phyloP scores from a whole-genome alignment of 352 stramenopile genomes.

The Phytophthora uliginosa region DNA sequence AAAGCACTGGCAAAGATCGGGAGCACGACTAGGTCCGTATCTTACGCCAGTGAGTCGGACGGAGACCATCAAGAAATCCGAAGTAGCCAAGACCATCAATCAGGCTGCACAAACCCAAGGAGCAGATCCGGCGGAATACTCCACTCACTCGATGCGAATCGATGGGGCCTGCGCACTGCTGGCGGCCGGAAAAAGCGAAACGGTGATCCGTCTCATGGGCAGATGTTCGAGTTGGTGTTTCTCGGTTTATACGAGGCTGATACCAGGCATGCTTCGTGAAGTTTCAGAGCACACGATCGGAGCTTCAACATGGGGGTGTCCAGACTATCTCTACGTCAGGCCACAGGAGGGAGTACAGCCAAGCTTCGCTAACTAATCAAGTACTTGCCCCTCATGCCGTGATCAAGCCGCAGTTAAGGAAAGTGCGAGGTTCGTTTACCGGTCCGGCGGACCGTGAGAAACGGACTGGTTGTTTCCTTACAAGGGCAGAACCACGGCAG shows the following conservation, averaged over 20 bases:
- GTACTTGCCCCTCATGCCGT: too few species aligned
- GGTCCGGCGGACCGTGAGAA: too few species aligned
- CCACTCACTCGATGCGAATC: conserved; percentile 21
- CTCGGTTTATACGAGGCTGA: too few species aligned
- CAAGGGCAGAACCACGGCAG: too few species aligned
- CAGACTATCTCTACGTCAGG: too few species aligned
- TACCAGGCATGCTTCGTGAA: too few species aligned
- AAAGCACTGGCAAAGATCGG: too few species aligned
- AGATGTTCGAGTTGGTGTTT: conserved; percentile 37
- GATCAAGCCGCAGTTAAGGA: too few species aligned
- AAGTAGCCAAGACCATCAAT: conserved; percentile 25
- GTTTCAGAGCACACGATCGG: conserved; percentile 36
- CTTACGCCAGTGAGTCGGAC: not conserved
- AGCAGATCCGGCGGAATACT: not conserved
- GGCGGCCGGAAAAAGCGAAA: conserved; percentile 32
- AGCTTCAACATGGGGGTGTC: conserved; percentile 29
- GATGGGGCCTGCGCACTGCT: conserved; percentile 32
- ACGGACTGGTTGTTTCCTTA: too few species aligned
- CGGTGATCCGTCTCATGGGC: conserved; percentile 33
- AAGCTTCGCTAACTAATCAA: too few species aligned
- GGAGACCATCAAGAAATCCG: not conserved
- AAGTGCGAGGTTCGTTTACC: too few species aligned
- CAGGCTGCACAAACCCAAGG: conserved; percentile 17
- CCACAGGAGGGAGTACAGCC: too few species aligned
- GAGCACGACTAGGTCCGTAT: not conserved